Evolutionary conservation across 2,329 filamentous ascomycete genomes (phyloP).

Genomic region (Ophiocordyceps unilateralis): DNA sequence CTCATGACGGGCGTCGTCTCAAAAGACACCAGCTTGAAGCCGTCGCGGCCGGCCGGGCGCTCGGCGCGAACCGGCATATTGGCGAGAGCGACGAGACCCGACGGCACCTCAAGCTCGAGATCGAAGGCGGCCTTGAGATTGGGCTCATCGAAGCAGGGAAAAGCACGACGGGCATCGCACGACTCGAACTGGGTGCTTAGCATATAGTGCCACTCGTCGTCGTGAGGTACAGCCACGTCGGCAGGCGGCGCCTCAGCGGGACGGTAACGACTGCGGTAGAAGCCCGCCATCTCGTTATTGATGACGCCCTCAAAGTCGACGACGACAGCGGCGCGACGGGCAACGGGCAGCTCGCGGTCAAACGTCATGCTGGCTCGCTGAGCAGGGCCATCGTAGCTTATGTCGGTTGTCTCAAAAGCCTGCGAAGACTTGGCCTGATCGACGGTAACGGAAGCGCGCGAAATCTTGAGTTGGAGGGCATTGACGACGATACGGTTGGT

Average conservation of each 20-base stretch:
- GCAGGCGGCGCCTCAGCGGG: conserved; percentile 48
- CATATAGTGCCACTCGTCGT: conserved; percentile 53
- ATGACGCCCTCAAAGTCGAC: conserved; percentile 67
- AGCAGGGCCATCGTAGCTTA: conserved; percentile 66
- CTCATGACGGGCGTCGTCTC: conserved; percentile 81
- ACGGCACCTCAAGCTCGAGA: conserved; percentile 79
- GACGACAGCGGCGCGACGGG: conserved; percentile 46
- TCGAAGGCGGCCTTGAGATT: conserved; percentile 95
- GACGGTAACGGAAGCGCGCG: conserved; percentile 41
- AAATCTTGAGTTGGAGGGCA: conserved; percentile 65
- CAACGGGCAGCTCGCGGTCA: conserved; percentile 47
- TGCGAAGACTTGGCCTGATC: conserved; percentile 40
- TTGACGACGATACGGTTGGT: conserved; percentile 73
- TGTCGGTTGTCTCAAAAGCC: conserved; percentile 42
- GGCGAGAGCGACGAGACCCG: conserved; percentile 73
- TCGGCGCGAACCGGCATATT: conserved; percentile 83
- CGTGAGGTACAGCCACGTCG: conserved; percentile 55
- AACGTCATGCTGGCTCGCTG: conserved; percentile 74
- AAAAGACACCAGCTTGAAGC: conserved; percentile 61
- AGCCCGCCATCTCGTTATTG: conserved; percentile 84
- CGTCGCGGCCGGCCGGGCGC: conserved; percentile 28
- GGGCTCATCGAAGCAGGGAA: conserved; percentile 96
- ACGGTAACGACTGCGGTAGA: conserved; percentile 91
- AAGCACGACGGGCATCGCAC: conserved; percentile 83
- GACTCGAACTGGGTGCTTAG: conserved; percentile 96